Evolutionary conservation across 495 filamentous ascomycete species (phyloP).

Genomic region (Penicillium lagena): DNA sequence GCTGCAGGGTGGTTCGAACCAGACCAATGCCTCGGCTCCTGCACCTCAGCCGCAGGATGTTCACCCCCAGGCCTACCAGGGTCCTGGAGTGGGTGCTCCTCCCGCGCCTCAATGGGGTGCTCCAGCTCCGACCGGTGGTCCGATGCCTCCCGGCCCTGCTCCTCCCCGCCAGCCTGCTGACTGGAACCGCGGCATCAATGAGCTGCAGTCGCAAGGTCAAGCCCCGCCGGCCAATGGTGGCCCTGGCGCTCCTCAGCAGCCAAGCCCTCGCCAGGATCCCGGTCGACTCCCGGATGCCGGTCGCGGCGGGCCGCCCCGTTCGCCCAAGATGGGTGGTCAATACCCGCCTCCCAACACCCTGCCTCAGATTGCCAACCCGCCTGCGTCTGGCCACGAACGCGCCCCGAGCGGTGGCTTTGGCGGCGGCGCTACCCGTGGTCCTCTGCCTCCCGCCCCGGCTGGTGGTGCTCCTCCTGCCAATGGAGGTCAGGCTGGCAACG

Average conservation of each 20-base stretch:
- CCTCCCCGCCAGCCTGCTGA: slow-evolving; percentile 52
- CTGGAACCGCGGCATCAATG: slow-evolving; percentile 73
- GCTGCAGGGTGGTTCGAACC: slow-evolving; percentile 56
- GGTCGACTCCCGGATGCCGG: slow-evolving; percentile 68
- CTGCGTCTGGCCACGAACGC: slow-evolving; percentile 42
- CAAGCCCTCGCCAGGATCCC: slow-evolving; percentile 63
- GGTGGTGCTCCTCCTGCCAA: slow-evolving; percentile 41
- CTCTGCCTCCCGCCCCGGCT: slow-evolving; percentile 38
- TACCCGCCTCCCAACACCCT: slow-evolving; percentile 57
- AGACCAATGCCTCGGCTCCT: slow-evolving; percentile 49
- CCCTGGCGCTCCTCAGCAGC: slow-evolving; percentile 58
- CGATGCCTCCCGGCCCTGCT: slow-evolving; percentile 57
- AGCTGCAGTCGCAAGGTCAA: slow-evolving; percentile 62
- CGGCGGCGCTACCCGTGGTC: slow-evolving; percentile 26
- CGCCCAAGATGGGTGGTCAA: slow-evolving; percentile 55
- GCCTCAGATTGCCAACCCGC: slow-evolving; percentile 55
- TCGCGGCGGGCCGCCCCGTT: slow-evolving; percentile 53
- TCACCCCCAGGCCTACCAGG: slow-evolving; percentile 79
- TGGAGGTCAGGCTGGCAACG: slow-evolving; percentile 37
- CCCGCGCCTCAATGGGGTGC: slow-evolving; percentile 84
- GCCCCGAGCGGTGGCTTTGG: slow-evolving; percentile 50
- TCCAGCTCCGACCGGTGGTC: slow-evolving; percentile 55
- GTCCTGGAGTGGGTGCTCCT: slow-evolving; percentile 59
- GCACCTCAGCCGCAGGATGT: slow-evolving; percentile 77
- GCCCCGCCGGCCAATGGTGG: slow-evolving; percentile 61